Evolutionary conservation across 805 yeast species (phyloP), one percentile per base, ranked within the genome.

Genomic region (Pichia membranifaciens): DNA sequence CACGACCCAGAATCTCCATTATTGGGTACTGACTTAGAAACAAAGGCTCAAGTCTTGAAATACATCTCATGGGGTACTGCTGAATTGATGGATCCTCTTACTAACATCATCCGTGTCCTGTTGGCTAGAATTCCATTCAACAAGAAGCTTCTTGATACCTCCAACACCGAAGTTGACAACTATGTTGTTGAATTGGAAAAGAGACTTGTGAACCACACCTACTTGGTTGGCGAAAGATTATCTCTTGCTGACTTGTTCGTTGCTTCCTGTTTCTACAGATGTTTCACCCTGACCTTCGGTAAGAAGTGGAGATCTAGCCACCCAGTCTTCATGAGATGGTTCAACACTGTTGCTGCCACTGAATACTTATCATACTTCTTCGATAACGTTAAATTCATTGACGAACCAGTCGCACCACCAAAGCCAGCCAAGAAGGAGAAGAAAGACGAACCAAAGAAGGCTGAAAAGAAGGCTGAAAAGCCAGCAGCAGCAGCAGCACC

Each of bases 1-100:
- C 72, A 71, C 54, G 79, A 73, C 44, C 59, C 56, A 44, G 56
- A 63, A 51, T 58, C 69, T n/a, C 65, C 67, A 52, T 71, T 78
- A 46, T 54, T 64, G 38, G 97, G 96, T 60, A 76, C 78, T 66
- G 73, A 73, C 65, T 67, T 76, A 54, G 69, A 70, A 55, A 87
- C 85, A 59, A 73, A 78, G 62, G 87, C 86, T 51, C 67, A 68
- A 58, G 72, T 88, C 59, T 65, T 89, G 57, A 81, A 73, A 70
- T 89, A 95, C 95, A 59, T 82, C 65, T 86, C 96, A 2, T 70
- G 86, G 57, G 73, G 81, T 65, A 87, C 84, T 74, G 59, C 77
- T 57, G 96, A 90, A 58, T 57, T 84, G 49, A 63, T 83, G 55
- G 59, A 70, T 41, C 58, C 67, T 49, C 57, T 74, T 44, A 75